Evolutionary conservation across 768 basidiomycete species (phyloP), one percentile per base, ranked within the genome.

Genomic region (Mycena galericulata): DNA sequence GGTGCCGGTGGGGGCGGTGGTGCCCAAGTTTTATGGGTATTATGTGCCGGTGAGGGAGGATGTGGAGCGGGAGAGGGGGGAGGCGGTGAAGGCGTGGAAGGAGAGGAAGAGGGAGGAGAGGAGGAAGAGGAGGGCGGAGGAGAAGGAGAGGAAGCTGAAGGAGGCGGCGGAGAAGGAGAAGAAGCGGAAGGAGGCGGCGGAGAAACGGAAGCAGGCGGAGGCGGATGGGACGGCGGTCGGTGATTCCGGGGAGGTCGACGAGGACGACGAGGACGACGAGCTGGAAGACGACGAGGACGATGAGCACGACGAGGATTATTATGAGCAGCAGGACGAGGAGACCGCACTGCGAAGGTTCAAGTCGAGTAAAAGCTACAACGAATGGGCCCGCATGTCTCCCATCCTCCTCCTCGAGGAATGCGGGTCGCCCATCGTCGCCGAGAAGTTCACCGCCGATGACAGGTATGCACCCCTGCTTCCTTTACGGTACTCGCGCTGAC

Each of bases 11-110:
- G 4, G 18, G 1, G 60, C 67, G 36, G 67, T 68, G 9, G 67
- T 68, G 49, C 67, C 67, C 1, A 68, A 68, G 61, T 68, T 68
- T n/a, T 68, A 62, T 30, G 67, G 67, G 54, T 68, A 62, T 26
- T 68, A 68, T 34, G 67, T 62, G 29, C 67, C 67, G 47, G 67
- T 68, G 46, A 27, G 41, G 46, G 67, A 68, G 55, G 67, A 68
- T 10, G 47, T 68, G 3, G 67, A 68, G 67, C 40, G 55, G 54
- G 60, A 47, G 36, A 68, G 41, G 61, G 27, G 43, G 67, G 54
- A 41, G 54, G 24, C 40, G 24, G 50, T 62, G 11, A 17, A 61
- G 2, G 29, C 10, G 51, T 62, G 30, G 34, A 45, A 32, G 53
- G 60, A 67, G 51, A n/a, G 6, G 47, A 40, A 34, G 60, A 27